Percentiles rank a stretch among this genome's conserved stretches.
These are phyloP conservation scores for Diaporthe citri DNA, from an alignment of 2,329 filamentous ascomycete genomes.

Conservation along the genomic window DNA sequence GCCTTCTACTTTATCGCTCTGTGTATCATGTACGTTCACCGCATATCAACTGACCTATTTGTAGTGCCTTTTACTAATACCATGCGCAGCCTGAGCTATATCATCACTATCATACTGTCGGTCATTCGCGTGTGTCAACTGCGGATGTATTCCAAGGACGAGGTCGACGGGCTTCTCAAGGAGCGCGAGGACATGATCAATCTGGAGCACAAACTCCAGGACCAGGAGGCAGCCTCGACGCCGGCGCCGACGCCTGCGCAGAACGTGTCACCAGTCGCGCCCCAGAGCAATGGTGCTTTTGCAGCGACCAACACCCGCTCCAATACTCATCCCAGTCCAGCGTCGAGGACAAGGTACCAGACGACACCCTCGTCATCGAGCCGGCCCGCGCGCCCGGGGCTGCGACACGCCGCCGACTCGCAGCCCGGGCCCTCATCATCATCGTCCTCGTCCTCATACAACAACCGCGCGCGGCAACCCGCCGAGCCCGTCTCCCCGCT, in stretches of 20 bases:
- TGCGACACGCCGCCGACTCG: conserved; percentile 1
- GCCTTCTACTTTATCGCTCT: conserved; percentile 50
- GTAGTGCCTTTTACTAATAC: neutral
- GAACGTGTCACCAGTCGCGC: neutral
- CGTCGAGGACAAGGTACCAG: neutral
- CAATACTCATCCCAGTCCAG: neutral
- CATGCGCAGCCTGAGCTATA: conserved; percentile 46
- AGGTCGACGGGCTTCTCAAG: conserved; percentile 44
- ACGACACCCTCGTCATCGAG: neutral
- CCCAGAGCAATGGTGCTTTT: neutral
- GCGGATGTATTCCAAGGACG: conserved; percentile 46
- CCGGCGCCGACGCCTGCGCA: neutral
- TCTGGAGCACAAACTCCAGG: conserved; percentile 44
- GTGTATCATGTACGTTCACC: conserved; percentile 47
- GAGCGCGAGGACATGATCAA: conserved; percentile 45
- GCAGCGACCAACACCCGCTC: neutral
- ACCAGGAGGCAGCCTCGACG: conserved; percentile 30
- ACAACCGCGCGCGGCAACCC: neutral
- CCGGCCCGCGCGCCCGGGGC: neutral
- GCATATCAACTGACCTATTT: neutral
- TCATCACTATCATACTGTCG: conserved; percentile 47
- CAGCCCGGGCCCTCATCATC: neutral
- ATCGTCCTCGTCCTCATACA: neutral
- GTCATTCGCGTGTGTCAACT: conserved; percentile 48
- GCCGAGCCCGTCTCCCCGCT: conserved; percentile 10